Evolutionary conservation across 1,284 basidiomycete species (phyloP).

Genomic region (Puccinia horiana): DNA sequence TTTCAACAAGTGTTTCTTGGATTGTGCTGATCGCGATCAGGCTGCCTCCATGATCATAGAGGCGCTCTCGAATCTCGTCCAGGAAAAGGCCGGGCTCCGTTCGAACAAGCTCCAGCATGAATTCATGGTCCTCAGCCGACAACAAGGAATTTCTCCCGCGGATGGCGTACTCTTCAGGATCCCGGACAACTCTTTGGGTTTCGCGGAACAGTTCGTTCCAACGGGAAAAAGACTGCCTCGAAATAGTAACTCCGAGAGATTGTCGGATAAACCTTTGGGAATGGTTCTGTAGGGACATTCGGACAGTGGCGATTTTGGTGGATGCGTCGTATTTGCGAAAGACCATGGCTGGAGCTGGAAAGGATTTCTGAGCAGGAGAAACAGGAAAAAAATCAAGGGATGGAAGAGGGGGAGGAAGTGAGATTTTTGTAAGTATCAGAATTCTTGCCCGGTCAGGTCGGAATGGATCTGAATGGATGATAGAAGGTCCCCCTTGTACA

Average conservation of each 20-base stretch:
- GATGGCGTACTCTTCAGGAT: constrained; percentile 5
- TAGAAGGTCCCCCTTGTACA: background rate
- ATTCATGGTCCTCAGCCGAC: background rate
- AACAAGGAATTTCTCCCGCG: background rate
- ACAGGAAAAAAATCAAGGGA: background rate
- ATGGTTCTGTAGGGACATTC: background rate
- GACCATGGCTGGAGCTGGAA: background rate
- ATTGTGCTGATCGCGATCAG: background rate
- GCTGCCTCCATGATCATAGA: background rate
- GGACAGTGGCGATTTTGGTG: background rate
- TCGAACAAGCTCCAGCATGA: constrained; percentile 10
- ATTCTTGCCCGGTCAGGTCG: too few relatives aligned
- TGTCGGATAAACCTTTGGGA: background rate
- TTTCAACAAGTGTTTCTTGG: background rate
- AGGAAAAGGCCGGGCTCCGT: too few relatives aligned
- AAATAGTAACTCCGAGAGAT: background rate
- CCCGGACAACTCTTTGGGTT: background rate
- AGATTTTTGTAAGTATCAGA: too few relatives aligned
- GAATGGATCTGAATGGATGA: too few relatives aligned
- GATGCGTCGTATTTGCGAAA: background rate
- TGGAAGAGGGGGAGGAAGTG: background rate
- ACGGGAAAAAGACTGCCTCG: background rate
- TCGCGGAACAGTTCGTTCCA: constrained; percentile 11
- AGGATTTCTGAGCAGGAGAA: background rate
- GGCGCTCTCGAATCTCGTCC: background rate